A percentile compares a stretch with the other conserved stretches of the same genome.
Conservation (phyloP, 108 stramenopile species). For the Pseudonitzschia multiseries region DNA sequence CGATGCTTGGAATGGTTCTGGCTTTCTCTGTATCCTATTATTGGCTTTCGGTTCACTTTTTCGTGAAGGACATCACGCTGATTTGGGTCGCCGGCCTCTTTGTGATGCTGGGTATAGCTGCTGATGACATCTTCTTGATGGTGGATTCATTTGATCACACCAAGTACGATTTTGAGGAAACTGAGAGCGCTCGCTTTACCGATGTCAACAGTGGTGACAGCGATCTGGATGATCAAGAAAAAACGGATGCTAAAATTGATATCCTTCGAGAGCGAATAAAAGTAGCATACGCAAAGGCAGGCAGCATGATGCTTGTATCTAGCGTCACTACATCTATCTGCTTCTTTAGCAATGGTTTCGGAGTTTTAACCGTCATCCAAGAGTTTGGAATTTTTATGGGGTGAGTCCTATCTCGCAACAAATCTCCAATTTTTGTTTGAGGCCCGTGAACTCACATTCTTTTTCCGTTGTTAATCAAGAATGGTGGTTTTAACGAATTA, state of each 20-base stretch:
- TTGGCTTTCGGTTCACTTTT: conserved; percentile 13
- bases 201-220: background rate
- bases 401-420: background rate
- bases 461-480: background rate
- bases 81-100: conserved; percentile 15
- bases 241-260: background rate
- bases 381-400: conserved; percentile 24
- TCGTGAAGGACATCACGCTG: conserved; percentile 3
- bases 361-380: conserved; percentile 8
- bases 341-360: conserved; percentile 22
- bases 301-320: conserved; percentile 23
- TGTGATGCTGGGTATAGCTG: conserved; percentile 20
- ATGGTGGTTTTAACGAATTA: conserved; percentile 19
- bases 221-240: background rate
- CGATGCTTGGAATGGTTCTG: conserved; percentile 13
- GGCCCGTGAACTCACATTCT: background rate
- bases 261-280: conserved; percentile 1
- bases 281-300: conserved; percentile 4
- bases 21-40: conserved; percentile 19
- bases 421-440: background rate
- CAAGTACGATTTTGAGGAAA: background rate
- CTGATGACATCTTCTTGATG: conserved; percentile 23
- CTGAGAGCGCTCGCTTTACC: background rate
- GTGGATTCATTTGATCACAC: conserved; percentile 20
- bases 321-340: conserved; percentile 17